These are phyloP conservation scores for Aspergillus uvarum DNA, from an alignment of 2,329 filamentous ascomycete species.

Conservation along the genomic window DNA sequence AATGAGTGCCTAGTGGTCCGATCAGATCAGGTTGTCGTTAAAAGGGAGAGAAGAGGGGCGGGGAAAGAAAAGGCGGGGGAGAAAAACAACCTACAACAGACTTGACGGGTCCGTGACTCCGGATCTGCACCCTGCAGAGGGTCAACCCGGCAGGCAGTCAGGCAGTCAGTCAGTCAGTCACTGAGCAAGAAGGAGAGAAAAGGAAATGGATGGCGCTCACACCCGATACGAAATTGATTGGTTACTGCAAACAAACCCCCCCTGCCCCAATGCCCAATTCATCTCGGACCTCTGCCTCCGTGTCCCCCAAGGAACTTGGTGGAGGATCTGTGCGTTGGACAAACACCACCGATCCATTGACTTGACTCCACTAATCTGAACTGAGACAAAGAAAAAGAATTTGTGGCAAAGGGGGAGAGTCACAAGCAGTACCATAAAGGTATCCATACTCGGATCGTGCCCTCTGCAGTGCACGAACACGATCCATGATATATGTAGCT, in stretches of 20 bases:
- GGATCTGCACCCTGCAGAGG: neutral
- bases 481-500: no score
- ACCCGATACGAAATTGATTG: neutral
- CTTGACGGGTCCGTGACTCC: slow-evolving; percentile 12
- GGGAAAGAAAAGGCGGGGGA: slow-evolving; percentile 10
- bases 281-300: neutral
- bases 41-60: neutral
- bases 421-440: no score
- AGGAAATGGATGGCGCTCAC: neutral
- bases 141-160: no score
- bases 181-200: no score
- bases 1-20: neutral
- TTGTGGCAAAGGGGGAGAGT: no score
- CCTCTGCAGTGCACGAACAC: no score
- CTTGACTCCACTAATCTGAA: no score
- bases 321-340: neutral
- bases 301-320: neutral
- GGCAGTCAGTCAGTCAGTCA: no score
- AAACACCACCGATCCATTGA: neutral
- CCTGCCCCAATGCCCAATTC: neutral
- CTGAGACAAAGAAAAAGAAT: no score
- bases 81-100: neutral
- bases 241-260: neutral
- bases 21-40: neutral
- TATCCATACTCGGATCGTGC: no score